Base-by-base conservation (phyloP, 2,329 filamentous ascomycete genomes). In the Botrytis fragariae region DNA sequence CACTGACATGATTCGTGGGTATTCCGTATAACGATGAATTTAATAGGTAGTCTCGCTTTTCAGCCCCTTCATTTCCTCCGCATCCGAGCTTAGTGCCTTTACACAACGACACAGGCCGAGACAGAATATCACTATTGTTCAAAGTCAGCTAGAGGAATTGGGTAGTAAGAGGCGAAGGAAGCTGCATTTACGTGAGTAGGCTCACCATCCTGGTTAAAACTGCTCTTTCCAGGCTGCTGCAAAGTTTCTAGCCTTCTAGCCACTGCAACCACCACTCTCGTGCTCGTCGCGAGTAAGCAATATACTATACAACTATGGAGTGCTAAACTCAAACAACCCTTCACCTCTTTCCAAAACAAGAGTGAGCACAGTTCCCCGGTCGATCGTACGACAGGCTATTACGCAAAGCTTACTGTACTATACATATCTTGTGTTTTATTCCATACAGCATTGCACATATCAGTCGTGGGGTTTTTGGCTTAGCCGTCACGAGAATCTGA, bases 391-490 rank as follows among this genome's bases (percentile, higher is more conserved):
- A 29, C 25, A 39, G 35, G 35, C 64, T 32, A 25, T 22, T 48
- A 29, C 18, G 45, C 45, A 57, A 54, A 2, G 64, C 64, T 68
- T 54, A 68, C 64, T 68, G 64, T 68, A 54, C 64, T 39, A 5
- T 68, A 68, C 64, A 68, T 29, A 54, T 68, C 25, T 22, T 54
- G 57, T 68, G 16, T 68, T 37, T 29, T 9, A 42, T 54, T 14
- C 10, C 32, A 54, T 29, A 39, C 35, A 51, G 1, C 35, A 68
- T 68, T 39, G 62, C 14, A 14, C 45, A 32, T 35, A 32, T 45
- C 4, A 45, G 16, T 12, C 25, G 35, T 29, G 5, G 14, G 37
- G 3, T 2, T 39, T 54, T 42, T 14, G 22, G 16, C 18, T 35
- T 10, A 39, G 16, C n/a, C 1, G 51, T 68, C 64, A 54, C 45